These are phyloP conservation scores for Cnidoscolus chayamansa DNA, from an alignment of 441 rosid genomes.

Conservation along the genomic window DNA sequence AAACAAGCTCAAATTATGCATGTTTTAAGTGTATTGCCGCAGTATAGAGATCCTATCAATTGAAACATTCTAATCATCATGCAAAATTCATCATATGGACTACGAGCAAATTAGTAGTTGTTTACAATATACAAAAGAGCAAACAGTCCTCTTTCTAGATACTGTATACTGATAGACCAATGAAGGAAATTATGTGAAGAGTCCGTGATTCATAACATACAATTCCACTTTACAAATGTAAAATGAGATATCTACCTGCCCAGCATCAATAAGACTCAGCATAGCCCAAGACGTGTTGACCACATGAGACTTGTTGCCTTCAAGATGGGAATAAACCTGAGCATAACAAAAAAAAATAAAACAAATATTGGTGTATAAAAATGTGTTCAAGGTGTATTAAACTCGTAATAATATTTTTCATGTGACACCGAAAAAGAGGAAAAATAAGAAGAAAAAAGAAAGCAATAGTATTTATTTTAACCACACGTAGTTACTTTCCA, in stretches of 20 bases:
- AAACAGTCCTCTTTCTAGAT: background rate
- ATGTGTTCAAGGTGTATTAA: background rate
- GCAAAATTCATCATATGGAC: background rate
- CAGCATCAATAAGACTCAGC: conserved; percentile 66
- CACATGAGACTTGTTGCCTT: conserved; percentile 55
- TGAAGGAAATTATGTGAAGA: background rate
- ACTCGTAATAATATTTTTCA: background rate
- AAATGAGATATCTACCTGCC: conserved; percentile 46
- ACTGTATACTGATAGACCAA: background rate
- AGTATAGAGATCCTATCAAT: background rate
- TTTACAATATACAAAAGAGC: background rate
- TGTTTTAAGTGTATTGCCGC: background rate
- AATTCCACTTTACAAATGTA: background rate
- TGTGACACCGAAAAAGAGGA: background rate
- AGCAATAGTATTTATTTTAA: background rate
- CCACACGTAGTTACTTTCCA: background rate
- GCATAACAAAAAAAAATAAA: conserved; percentile 1
- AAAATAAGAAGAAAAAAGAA: background rate
- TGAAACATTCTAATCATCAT: background rate
- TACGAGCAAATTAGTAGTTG: background rate
- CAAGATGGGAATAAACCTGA: conserved; percentile 61
- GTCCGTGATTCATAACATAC: background rate
- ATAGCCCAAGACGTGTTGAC: conserved; percentile 87
- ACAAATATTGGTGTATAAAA: background rate
- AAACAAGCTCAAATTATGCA: background rate